Percentiles rank a stretch among this genome's conserved stretches.
These are phyloP conservation scores for Penicillium robsamsonii DNA, from an alignment of 495 filamentous ascomycete genomes.

Conservation along the genomic window DNA sequence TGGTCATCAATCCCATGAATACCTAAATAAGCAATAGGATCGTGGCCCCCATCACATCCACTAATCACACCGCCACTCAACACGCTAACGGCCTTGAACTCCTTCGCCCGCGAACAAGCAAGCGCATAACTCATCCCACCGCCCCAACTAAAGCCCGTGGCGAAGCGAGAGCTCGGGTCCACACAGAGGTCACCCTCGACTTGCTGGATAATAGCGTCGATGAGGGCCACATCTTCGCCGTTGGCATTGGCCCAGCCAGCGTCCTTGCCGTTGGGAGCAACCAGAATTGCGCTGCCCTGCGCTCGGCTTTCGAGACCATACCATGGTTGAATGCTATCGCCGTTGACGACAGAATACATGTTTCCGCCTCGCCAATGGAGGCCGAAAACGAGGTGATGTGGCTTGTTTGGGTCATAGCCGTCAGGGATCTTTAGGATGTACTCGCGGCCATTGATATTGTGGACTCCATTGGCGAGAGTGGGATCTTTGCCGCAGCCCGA, in stretches of 20 bases:
- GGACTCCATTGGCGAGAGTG: slow-evolving; percentile 29
- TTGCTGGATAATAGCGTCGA: slow-evolving; percentile 35
- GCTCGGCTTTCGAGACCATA: slow-evolving; percentile 40
- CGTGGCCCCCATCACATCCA: slow-evolving; percentile 37
- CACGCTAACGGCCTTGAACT: slow-evolving; percentile 44
- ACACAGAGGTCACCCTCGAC: slow-evolving; percentile 45
- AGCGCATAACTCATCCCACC: slow-evolving; percentile 49
- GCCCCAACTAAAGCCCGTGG: slow-evolving; percentile 50
- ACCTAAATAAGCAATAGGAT: slow-evolving; percentile 45
- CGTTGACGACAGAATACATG: slow-evolving; percentile 34
- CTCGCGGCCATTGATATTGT: slow-evolving; percentile 28
- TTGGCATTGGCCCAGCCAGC: slow-evolving; percentile 45
- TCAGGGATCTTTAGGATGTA: slow-evolving; percentile 39
- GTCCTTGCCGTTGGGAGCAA: slow-evolving; percentile 42
- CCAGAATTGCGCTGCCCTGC: slow-evolving; percentile 39
- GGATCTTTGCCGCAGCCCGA: slow-evolving; percentile 41
- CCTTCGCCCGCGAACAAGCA: slow-evolving; percentile 41
- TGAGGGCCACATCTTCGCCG: slow-evolving; percentile 45
- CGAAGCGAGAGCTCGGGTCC: slow-evolving; percentile 43
- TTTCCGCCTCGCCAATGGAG: slow-evolving; percentile 42
- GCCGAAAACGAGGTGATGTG: slow-evolving; percentile 42
- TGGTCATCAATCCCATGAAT: slow-evolving; percentile 41
- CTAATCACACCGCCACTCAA: slow-evolving; percentile 42
- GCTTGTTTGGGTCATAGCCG: slow-evolving; percentile 38
- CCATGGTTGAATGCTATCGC: slow-evolving; percentile 24